Conservation (phyloP, 1,284 basidiomycete species). For the Ceratobasidium sp. region DNA sequence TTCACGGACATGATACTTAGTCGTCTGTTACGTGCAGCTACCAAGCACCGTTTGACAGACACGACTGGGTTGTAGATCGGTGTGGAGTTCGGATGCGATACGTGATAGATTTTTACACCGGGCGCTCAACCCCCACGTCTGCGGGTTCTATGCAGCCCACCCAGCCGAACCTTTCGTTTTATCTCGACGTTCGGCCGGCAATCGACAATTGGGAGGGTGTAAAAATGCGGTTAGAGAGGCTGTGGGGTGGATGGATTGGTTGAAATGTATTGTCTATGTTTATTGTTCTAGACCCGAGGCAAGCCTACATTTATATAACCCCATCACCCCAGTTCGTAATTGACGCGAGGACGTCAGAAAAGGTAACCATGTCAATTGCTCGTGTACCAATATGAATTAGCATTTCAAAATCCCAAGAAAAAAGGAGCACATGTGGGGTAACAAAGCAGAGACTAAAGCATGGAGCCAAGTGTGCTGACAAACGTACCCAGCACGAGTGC, state of each 20-base stretch:
- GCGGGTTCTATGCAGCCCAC: conserved; percentile 53
- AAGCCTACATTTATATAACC: not conserved
- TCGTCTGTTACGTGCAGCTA: conserved; percentile 67
- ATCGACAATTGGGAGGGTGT: conserved; percentile 91
- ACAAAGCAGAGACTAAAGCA: conserved; percentile 5
- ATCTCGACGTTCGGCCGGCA: conserved; percentile 93
- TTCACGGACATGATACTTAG: not conserved
- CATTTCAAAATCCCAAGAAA: conserved; percentile 9
- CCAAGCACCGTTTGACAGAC: conserved; percentile 93
- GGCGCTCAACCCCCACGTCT: conserved; percentile 62
- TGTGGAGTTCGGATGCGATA: conserved; percentile 91
- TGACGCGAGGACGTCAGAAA: not conserved
- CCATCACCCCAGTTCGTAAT: not conserved
- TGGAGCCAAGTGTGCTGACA: not conserved
- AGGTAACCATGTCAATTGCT: conserved; percentile 1
- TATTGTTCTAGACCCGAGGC: not conserved
- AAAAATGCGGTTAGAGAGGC: conserved; percentile 68
- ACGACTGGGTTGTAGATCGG: conserved; percentile 97
- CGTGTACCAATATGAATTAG: conserved; percentile 9
- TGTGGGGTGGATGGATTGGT: conserved; percentile 23
- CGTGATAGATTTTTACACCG: conserved; percentile 98
- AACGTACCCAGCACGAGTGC: not conserved
- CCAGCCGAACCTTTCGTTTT: conserved; percentile 74
- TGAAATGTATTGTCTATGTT: too few species aligned
- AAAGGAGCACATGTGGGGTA: not conserved